Base-by-base conservation (phyloP, 148 eudicot species). In the Camellia japonica region DNA sequence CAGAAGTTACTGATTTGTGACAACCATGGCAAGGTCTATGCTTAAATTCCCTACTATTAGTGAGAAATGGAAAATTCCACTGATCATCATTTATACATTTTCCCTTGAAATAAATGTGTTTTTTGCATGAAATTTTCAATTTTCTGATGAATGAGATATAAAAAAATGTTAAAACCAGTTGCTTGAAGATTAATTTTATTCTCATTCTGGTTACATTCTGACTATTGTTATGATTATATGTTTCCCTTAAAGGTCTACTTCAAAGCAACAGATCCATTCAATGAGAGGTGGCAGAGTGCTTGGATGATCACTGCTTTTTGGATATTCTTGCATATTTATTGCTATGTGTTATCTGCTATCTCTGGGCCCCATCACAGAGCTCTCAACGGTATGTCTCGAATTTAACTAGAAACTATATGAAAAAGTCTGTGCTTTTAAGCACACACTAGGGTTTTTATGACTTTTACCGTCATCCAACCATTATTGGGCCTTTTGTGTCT, bases 221-320 rank as follows among this genome's bases (percentile, higher is more conserved):
- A 4, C 63, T 23, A 19, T 7, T 46, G 64, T 16, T 16, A 77
- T 54, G 63, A 51, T 67, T 38, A 16, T 51, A 30, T 62, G 52
- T 62, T 81, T 80, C 65, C 66, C 86, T 55, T 85, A 68, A 87
- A 96, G 99, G 84, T 96, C 43, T 96, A 92, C 87, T 96, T 96
- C 81, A 96, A 94, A 87, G 98, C 95, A 78, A 92, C 99, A 55
- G 99, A 96, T 87, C 99, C 99, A 65, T 94, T 90, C 84, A 96
- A 92, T 81, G 98, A 96, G 86, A 88, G 89, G 85, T 96, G 99
- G 99, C 98, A 94, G 86, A 89, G 89, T 82, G 99, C 93, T 49
- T 96, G 99, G 99, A 86, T 92, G 71, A 94, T 96, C 82, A 91
- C 94, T 84, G 97, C 99, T 74, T 96, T 96, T 82, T 96, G 99